These are phyloP conservation scores for Circinella umbellata DNA, from an alignment of 371 early-diverging fungal species.

Conservation along the genomic window DNA sequence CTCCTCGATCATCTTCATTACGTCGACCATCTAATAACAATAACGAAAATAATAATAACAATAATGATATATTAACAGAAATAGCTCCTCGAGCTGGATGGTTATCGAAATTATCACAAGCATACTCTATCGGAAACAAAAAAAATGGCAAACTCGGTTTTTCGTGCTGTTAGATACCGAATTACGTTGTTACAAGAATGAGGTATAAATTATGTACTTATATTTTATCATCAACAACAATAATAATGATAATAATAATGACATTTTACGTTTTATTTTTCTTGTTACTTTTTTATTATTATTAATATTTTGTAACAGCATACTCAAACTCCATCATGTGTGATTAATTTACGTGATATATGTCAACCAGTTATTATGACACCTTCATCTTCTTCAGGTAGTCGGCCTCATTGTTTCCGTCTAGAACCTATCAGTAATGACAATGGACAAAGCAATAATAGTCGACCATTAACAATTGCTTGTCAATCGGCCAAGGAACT, in stretches of 20 bases:
- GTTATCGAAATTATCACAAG: conserved; percentile 4
- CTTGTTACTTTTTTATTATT: background rate
- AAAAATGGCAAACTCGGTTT: conserved; percentile 39
- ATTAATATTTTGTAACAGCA: conserved; percentile 4
- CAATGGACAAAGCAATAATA: background rate
- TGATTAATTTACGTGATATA: conserved; percentile 29
- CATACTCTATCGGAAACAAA: background rate
- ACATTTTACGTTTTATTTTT: background rate
- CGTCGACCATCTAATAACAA: conserved; percentile 6
- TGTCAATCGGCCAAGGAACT: conserved; percentile 34
- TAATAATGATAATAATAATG: background rate
- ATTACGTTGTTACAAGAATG: conserved; percentile 43
- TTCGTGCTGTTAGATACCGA: conserved; percentile 46
- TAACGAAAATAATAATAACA: background rate
- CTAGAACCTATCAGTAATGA: conserved; percentile 27
- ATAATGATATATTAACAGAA: background rate
- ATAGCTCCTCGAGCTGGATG: conserved; percentile 8
- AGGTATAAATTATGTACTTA: conserved; percentile 16
- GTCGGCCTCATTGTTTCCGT: conserved; percentile 30
- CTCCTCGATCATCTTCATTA: conserved; percentile 12
- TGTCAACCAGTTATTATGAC: conserved; percentile 18
- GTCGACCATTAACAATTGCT: conserved; percentile 29
- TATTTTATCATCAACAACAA: background rate
- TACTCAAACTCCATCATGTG: conserved; percentile 25
- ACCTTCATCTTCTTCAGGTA: background rate